Evolutionary conservation across 208 protist genomes (phyloP).

Genomic region (Jaenimonas drosophilae): DNA sequence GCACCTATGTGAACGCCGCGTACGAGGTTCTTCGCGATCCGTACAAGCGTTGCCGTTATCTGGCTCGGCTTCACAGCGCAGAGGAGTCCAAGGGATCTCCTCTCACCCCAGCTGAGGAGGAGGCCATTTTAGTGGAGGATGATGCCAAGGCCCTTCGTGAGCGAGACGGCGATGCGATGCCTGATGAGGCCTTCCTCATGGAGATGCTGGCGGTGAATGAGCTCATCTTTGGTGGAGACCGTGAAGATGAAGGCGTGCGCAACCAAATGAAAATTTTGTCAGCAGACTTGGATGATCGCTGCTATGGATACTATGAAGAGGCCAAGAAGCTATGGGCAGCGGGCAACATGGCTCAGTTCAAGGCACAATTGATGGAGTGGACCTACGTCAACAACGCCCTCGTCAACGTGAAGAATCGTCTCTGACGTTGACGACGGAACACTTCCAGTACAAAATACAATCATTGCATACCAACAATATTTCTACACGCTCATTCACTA

Average conservation of each 20-base stretch:
- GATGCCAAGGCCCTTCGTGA: constrained; percentile 23
- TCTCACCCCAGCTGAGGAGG: constrained; percentile 47
- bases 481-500: no score
- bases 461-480: no score
- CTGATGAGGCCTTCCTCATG: constrained; percentile 56
- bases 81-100: constrained; percentile 18
- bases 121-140: constrained; percentile 46
- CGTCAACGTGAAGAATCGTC: constrained; percentile 37
- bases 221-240: constrained; percentile 51
- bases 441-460: no score
- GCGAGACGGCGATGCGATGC: constrained; percentile 8
- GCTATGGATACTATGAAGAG: constrained; percentile 35
- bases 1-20: constrained; percentile 63
- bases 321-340: constrained; percentile 26
- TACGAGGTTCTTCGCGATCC: constrained; percentile 70
- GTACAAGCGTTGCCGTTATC: constrained; percentile 70
- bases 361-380: constrained; percentile 51
- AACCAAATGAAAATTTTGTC: constrained; percentile 37
- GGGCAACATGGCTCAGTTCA: constrained; percentile 24
- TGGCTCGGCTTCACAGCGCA: constrained; percentile 36
- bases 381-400: constrained; percentile 71
- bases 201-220: constrained; percentile 73
- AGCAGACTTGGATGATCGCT: constrained; percentile 51
- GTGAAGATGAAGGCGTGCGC: constrained; percentile 19
- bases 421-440: no score